Conservation (phyloP, 2,329 filamentous ascomycete species). For the Purpureocillium lavendulum region DNA sequence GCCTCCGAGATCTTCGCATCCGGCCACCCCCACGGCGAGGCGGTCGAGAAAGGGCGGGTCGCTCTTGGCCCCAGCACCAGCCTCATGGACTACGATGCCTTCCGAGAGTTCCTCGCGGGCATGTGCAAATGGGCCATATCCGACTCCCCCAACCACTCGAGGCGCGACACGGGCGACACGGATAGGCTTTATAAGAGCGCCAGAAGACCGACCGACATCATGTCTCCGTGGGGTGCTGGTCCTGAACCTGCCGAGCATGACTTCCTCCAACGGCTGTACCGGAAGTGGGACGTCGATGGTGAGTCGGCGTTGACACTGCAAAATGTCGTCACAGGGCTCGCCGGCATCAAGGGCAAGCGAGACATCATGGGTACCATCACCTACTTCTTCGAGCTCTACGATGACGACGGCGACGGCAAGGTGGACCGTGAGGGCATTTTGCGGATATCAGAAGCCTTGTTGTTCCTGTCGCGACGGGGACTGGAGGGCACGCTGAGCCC, state of each 20-base stretch:
- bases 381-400: slow-evolving; percentile 97
- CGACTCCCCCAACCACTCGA: slow-evolving; percentile 62
- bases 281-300: slow-evolving; percentile 76
- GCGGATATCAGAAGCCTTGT: slow-evolving; percentile 83
- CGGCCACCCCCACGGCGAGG: slow-evolving; percentile 29
- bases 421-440: slow-evolving; percentile 94
- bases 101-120: slow-evolving; percentile 84
- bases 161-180: slow-evolving; percentile 35
- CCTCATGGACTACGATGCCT: slow-evolving; percentile 95
- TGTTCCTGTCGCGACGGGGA: slow-evolving; percentile 86
- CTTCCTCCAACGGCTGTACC: slow-evolving; percentile 82
- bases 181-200: slow-evolving; percentile 54
- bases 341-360: slow-evolving; percentile 81
- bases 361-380: slow-evolving; percentile 98
- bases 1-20: slow-evolving; percentile 28
- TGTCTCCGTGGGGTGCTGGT: slow-evolving; percentile 47
- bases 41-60: slow-evolving; percentile 73
- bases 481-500: slow-evolving; percentile 67
- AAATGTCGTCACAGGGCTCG: slow-evolving; percentile 85
- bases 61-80: slow-evolving; percentile 83
- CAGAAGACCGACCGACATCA: slow-evolving; percentile 32
- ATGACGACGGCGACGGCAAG: slow-evolving; percentile 82
- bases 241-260: slow-evolving; percentile 82
- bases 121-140: slow-evolving; percentile 91
- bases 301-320: slow-evolving; percentile 75